phyloP scores from a whole-genome alignment of 2,329 filamentous ascomycete genomes.

The Lasiodiplodia citricola region DNA sequence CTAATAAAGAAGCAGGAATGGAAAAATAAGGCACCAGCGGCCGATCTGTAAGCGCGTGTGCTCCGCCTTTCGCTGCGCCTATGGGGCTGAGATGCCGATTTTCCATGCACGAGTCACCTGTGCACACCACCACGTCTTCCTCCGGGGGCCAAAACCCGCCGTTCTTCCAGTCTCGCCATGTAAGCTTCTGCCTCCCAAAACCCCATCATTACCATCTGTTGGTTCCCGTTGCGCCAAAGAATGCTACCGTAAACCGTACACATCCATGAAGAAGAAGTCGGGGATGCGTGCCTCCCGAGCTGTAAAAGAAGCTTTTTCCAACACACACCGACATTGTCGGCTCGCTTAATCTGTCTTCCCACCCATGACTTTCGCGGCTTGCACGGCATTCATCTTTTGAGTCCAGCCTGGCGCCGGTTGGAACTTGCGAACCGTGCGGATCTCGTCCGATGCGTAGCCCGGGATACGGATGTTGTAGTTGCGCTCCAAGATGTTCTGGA shows the following conservation, averaged over 20 bases:
- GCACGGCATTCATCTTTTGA: slow-evolving; percentile 94
- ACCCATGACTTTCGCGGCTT: slow-evolving; percentile 80
- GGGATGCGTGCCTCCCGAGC: background rate
- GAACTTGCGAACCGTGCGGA: slow-evolving; percentile 91
- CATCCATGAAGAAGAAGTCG: background rate
- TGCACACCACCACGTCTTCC: slow-evolving; percentile 1
- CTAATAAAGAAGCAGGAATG: background rate
- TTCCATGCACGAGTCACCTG: slow-evolving; percentile 23
- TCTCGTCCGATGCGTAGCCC: slow-evolving; percentile 91
- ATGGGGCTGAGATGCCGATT: slow-evolving; percentile 21
- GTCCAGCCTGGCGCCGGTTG: slow-evolving; percentile 89
- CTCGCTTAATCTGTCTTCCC: slow-evolving; percentile 44
- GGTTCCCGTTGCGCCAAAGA: background rate
- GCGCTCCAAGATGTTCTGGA: slow-evolving; percentile 63
- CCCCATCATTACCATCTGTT: background rate
- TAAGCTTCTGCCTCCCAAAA: background rate
- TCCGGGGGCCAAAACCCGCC: slow-evolving; percentile 13
- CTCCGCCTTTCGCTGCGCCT: slow-evolving; percentile 18
- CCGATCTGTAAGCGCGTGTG: slow-evolving; percentile 6
- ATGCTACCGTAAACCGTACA: background rate
- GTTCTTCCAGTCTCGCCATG: background rate
- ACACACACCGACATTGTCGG: slow-evolving; percentile 16
- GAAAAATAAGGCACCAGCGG: background rate
- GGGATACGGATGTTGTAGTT: slow-evolving; percentile 82
- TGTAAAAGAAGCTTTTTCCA: background rate